These are phyloP conservation scores for Polysphondylium violaceum DNA, from an alignment of 78 protist species.

Conservation along the genomic window DNA sequence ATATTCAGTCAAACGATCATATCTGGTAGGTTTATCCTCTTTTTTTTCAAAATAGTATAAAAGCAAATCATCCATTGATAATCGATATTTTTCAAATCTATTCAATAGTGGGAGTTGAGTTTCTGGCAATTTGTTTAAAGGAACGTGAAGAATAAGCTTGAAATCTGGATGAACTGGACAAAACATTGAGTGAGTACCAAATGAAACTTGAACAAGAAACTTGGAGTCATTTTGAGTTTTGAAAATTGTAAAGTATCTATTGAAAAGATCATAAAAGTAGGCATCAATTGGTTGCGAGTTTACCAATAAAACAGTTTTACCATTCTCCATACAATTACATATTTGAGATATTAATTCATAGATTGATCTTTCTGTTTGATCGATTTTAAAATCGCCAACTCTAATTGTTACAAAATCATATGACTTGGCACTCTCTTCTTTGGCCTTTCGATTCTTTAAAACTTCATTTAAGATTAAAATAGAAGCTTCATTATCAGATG, in stretches of 20 bases:
- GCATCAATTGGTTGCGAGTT: conserved; percentile 66
- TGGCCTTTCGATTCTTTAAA: neutral
- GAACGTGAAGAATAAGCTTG: conserved; percentile 66
- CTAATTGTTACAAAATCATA: conserved; percentile 21
- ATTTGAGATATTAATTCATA: conserved; percentile 24
- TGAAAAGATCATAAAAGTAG: conserved; percentile 79
- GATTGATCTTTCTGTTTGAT: conserved; percentile 2
- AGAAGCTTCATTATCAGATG: conserved; percentile 65
- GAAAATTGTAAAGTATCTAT: conserved; percentile 37
- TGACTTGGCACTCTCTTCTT: neutral
- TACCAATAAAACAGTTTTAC: conserved; percentile 77
- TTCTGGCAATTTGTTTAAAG: conserved; percentile 4
- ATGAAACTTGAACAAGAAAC: conserved; percentile 44
- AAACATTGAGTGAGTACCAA: conserved; percentile 59
- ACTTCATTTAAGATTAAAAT: conserved; percentile 40
- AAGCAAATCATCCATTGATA: conserved; percentile 33
- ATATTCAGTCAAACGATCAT: conserved; percentile 4
- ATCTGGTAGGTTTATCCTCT: neutral
- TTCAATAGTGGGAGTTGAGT: conserved; percentile 70
- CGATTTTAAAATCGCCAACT: conserved; percentile 70
- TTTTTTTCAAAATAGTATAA: neutral
- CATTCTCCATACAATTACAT: conserved; percentile 40
- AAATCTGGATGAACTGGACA: conserved; percentile 79
- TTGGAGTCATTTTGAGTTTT: neutral
- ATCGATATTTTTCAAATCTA: conserved; percentile 65